Evolutionary conservation across 257 asterid genomes (phyloP), one percentile per base, ranked within the genome.

Genomic region (Solanum acaule): DNA sequence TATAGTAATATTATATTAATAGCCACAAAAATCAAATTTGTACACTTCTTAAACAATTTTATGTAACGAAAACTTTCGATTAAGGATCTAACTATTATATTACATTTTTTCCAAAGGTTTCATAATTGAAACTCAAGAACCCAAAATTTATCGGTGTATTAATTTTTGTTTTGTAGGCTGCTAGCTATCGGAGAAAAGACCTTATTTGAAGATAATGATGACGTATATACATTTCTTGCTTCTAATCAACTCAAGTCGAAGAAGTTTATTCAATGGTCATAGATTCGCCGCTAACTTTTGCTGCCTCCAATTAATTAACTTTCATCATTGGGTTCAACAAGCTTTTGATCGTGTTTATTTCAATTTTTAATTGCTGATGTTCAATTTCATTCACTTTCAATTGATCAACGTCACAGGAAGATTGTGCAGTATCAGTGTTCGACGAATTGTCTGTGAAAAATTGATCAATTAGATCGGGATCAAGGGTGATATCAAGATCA

Each of bases 201-300:
- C 46, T 40, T 40, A 40, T 40, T 40, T 40, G 14, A 40, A 40
- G 46, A 40, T 10, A 40, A 40, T 40, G 46, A 81, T 63, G 49
- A 76, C 63, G 75, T 15, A 67, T 12, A 67, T 27, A 67, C 20
- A 27, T 67, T 68, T 27, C 4, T 0, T 71, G 3, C 29, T 65
- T 87, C 49, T 65, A 88, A 42, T 38, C 87, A 88, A 79, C 89
- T 87, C 70, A 16, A 61, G 68, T 8, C 10, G n/a, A 78, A 79
- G 9, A 87, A 87, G 37, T 46, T 86, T 86, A 86, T 40, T 71
- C 31, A 86, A 70, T 5, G n/a, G 29, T 38, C 78, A 40, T 34
- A 14, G 35, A 6, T 18, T 65, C 4, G 1, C 8, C 3, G 8
- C 33, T 65, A 65, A 65, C 72, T 29, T 65, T 27, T n/a, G 9